Percentiles rank a stretch among this genome's conserved stretches.
phyloP scores from a whole-genome alignment of 371 early-diverging fungal genomes.

The Lichtheimia hyalospora region DNA sequence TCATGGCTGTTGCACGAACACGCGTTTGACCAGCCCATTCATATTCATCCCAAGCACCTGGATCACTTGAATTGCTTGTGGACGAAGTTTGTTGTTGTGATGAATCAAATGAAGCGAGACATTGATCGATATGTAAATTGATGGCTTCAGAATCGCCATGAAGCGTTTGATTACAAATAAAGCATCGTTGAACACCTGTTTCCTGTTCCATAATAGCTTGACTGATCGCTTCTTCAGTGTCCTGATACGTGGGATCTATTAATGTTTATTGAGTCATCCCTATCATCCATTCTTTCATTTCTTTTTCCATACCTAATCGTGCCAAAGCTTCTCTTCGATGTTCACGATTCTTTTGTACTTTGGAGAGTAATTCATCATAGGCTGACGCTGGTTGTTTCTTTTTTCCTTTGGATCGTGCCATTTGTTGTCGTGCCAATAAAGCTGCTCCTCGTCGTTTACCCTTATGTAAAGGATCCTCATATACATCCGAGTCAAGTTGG shows the following conservation, averaged over 20 bases:
- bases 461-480: conserved; percentile 26
- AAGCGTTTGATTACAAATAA: conserved; percentile 69
- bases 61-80: background rate
- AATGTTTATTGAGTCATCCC: no score
- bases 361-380: conserved; percentile 45
- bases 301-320: conserved; percentile 17
- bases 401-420: conserved; percentile 37
- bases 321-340: conserved; percentile 21
- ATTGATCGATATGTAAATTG: conserved; percentile 73
- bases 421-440: conserved; percentile 50
- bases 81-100: conserved; percentile 5
- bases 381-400: conserved; percentile 35
- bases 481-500: conserved; percentile 36
- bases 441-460: conserved; percentile 60
- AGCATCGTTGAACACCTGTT: conserved; percentile 52
- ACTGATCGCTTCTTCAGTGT: conserved; percentile 2
- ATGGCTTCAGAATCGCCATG: conserved; percentile 60
- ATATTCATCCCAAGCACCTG: conserved; percentile 68
- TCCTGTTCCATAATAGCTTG: conserved; percentile 8
- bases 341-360: conserved; percentile 36
- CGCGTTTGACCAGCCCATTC: conserved; percentile 86
- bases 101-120: conserved; percentile 43
- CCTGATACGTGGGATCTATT: background rate
- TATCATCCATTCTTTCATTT: background rate
- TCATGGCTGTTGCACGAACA: conserved; percentile 78